Evolutionary conservation across 345 rosid genomes (phyloP).

Genomic region (Eucalyptus victrix): DNA sequence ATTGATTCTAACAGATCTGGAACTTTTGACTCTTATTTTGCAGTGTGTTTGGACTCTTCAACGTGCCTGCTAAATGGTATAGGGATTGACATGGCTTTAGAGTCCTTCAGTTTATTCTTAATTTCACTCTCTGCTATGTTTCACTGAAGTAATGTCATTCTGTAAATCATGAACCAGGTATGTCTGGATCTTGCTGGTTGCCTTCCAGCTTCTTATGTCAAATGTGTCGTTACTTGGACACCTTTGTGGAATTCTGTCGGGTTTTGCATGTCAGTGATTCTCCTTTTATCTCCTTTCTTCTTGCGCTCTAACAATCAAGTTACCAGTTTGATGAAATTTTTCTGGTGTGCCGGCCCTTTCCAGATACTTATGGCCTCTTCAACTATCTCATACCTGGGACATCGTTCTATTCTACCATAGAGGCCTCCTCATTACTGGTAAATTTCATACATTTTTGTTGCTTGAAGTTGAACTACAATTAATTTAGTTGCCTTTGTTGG

Average conservation of each 20-base stretch:
- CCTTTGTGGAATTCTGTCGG: slow-evolving; percentile 90
- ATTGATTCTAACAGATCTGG: background rate
- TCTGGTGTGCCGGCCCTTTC: background rate
- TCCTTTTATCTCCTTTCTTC: background rate
- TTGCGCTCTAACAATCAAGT: background rate
- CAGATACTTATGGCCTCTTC: slow-evolving; percentile 81
- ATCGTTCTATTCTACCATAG: slow-evolving; percentile 67
- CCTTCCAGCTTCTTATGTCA: slow-evolving; percentile 81
- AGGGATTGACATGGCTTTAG: background rate
- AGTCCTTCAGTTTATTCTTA: background rate
- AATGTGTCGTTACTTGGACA: slow-evolving; percentile 96
- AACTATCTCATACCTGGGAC: slow-evolving; percentile 80
- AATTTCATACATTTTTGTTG: background rate
- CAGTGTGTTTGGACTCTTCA: slow-evolving; percentile 97
- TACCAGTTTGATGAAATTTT: background rate
- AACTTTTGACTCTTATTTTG: slow-evolving; percentile 12
- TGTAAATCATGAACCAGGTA: slow-evolving; percentile 41
- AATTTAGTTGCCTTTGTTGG: background rate
- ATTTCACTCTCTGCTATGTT: background rate
- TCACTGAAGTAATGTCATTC: background rate
- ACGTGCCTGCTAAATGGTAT: slow-evolving; percentile 90
- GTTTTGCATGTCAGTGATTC: slow-evolving; percentile 72
- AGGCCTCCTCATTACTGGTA: slow-evolving; percentile 86
- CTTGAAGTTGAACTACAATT: background rate
- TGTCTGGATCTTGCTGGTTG: slow-evolving; percentile 68